Percentiles rank a stretch among this genome's conserved stretches.
phyloP scores from a whole-genome alignment of 345 rosid genomes.

The Xanthoceras sorbifolium region DNA sequence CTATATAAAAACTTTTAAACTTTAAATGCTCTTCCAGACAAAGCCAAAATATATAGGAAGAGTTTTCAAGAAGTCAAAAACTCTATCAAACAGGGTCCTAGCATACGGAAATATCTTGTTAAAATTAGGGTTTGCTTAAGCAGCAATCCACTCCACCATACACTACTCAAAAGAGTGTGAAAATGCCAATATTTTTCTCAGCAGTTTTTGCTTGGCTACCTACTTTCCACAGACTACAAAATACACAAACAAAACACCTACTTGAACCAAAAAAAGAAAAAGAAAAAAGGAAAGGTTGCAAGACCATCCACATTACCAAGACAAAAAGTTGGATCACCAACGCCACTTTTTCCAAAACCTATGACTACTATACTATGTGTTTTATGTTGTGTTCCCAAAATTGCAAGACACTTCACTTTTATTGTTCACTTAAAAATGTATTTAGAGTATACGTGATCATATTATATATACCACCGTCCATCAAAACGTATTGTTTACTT shows the following conservation, averaged over 20 bases:
- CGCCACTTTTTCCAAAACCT: background rate
- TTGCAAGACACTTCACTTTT: background rate
- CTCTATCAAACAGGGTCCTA: too few species aligned
- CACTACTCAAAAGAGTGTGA: background rate
- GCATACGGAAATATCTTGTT: too few species aligned
- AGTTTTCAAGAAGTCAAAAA: too few species aligned
- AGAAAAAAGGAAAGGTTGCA: background rate
- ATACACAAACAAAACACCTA: background rate
- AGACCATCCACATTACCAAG: background rate
- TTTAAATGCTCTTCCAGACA: too few species aligned
- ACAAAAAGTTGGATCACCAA: conserved; percentile 3
- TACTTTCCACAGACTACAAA: conserved; percentile 4
- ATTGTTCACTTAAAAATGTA: background rate
- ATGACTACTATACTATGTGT: background rate
- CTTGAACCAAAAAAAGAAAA: background rate
- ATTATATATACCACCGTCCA: background rate
- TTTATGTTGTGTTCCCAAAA: background rate
- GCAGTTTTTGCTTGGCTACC: conserved; percentile 14
- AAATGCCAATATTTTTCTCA: background rate
- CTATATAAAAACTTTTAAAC: too few species aligned
- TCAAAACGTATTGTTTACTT: background rate
- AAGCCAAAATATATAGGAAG: too few species aligned
- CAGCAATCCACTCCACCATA: background rate
- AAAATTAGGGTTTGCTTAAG: too few species aligned
- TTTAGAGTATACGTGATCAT: background rate